Base-by-base conservation (phyloP, 768 basidiomycete species). In the Mycena crocata region DNA sequence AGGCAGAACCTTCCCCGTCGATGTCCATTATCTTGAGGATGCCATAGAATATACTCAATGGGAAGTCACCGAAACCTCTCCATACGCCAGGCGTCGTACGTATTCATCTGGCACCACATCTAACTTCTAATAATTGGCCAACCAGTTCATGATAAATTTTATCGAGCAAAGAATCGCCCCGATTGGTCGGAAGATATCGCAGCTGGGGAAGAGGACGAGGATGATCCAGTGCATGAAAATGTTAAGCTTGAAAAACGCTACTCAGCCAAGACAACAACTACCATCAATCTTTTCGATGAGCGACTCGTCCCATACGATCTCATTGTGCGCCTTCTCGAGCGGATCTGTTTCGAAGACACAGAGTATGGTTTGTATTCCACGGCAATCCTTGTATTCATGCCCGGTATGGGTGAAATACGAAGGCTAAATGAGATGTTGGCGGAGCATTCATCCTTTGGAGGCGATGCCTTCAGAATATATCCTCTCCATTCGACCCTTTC, bases 1-100 rank as follows among this genome's bases (percentile, higher is more conserved):
- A 21, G 98, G 97, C 4, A 88, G 97, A 21, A 98, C 96, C 1
- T 99, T 94, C 80, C 97, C 97, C 34, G 97, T 99, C 7, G 89
- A 93, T 56, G 83, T 92, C 23, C 84, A 86, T 46, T 99, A 89
- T 76, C 82, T 99, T 21, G 97, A 99, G 77, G 97, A 99, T 77
- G 95, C 94, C 1, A 86, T 98, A 40, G 91, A 98, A 77, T 83
- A 86, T 59, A 89, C 92, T 7, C 82, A 84, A 17, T 98, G 94
- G 94, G 82, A 87, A 23, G 88, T 98, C 65, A 80, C 87, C 3
- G 93, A 94, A 71, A 85, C 80, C 57, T 98, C 96, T 0, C 93
- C 89, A 12, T 98, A 94, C 78, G 93, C 93, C 8, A 82, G 87
- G 64, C 87, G 88, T 64, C 72, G 93, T 93, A 75, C 71, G 89